Conservation (phyloP, 2,329 filamentous ascomycete genomes). For the Apiospora hydei region DNA sequence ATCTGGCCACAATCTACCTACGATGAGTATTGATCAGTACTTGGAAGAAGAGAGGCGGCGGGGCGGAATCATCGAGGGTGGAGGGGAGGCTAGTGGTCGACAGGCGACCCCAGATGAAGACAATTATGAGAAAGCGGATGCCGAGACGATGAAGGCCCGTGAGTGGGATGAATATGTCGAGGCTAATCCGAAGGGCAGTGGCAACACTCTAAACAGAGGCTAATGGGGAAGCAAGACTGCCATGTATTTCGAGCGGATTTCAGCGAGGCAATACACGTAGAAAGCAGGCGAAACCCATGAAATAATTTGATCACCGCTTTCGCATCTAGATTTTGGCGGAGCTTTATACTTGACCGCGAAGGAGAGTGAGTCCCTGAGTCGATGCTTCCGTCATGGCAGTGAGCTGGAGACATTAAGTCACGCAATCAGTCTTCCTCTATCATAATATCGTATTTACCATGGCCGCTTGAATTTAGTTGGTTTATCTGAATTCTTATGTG, state of each 20-base stretch:
- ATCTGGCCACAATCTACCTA: constrained; percentile 90
- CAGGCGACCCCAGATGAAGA: constrained; percentile 85
- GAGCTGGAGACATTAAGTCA: not conserved
- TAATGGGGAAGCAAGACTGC: constrained; percentile 24
- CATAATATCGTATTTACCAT: not conserved
- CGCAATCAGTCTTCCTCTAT: not conserved
- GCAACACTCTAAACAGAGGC: constrained; percentile 85
- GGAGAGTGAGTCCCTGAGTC: no score
- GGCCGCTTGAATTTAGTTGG: not conserved
- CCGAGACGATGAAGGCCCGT: constrained; percentile 90
- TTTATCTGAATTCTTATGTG: not conserved
- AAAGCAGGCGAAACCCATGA: not conserved
- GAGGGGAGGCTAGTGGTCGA: constrained; percentile 76
- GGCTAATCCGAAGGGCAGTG: constrained; percentile 82
- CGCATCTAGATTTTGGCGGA: no score
- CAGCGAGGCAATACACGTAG: not conserved
- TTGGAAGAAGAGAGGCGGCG: constrained; percentile 86
- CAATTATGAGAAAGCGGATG: constrained; percentile 84
- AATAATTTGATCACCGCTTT: not conserved
- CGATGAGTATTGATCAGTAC: constrained; percentile 98
- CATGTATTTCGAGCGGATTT: not conserved
- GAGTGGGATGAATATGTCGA: constrained; percentile 96
- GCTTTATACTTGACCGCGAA: not conserved
- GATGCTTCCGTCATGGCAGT: not conserved
- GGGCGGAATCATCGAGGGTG: constrained; percentile 91